Evolutionary conservation across 768 basidiomycete genomes (phyloP), one percentile per base, ranked within the genome.

Genomic region (Leccinellum luteum): DNA sequence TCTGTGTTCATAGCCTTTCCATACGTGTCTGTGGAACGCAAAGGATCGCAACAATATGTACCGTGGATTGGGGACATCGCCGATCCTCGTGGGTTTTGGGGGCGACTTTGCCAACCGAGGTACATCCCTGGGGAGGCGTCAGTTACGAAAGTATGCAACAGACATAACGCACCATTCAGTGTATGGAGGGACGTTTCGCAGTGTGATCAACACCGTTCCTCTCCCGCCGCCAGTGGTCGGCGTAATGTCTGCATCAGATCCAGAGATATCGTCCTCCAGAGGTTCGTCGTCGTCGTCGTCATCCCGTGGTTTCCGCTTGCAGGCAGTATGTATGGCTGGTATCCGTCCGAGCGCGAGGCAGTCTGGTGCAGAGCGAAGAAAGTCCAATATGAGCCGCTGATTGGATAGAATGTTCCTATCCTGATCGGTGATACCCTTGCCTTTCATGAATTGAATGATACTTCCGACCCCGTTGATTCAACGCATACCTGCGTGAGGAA

Each of bases 341-440:
- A 80, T 64, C 14, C 82, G 72, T 31, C 91, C 95, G 19, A 65
- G 63, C 10, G 76, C 74, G 25, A 98, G 75, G 23, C 88, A 72
- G 7, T 79, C 75, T 0, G 85, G 77, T 27, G 85, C 88, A 15
- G 89, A 91, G 17, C 86, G 83, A 49, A 98, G 76, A 69, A 97
- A 97, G 6, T 82, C 85, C 27, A 97, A 79, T 31, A 98, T 74
- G 19, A 97, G 79, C 19, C 85, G 65, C 66, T 98, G 96, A 70
- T 98, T 97, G 6, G 88, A 86, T 15, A 90, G 74, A 58, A 98
- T 91, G 73, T 97, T 98, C 50, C 95, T 83, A 67, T 95, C 89
- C 73, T 95, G 93, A 71, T 98, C 93, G 23, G 90, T 83, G 59
- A 98, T 94, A 3, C 95, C 93, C 68, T 85, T 92, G 25, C 90